Evolutionary conservation across 2,329 filamentous ascomycete genomes (phyloP), one percentile per base, ranked within the genome.

Genomic region (Atkinsonella hypoxylon): DNA sequence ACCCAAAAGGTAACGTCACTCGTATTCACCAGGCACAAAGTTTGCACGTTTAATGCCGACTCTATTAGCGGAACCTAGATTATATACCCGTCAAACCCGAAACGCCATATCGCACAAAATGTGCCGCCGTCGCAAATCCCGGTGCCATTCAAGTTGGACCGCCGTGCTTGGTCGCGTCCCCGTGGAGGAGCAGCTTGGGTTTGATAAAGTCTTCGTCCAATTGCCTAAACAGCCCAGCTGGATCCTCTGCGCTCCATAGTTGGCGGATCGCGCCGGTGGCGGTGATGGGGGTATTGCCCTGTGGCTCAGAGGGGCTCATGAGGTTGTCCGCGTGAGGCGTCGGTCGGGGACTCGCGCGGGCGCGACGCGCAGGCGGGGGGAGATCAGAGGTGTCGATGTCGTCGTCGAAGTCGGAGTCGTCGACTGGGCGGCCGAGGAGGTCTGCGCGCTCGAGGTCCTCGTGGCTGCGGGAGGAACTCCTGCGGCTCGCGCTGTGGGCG

Each of bases 141-240:
- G n/a, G n/a, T n/a, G n/a, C n/a, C n/a, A n/a, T n/a, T n/a, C n/a
- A n/a, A n/a, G n/a, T n/a, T n/a, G n/a, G n/a, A n/a, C n/a, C 34
- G 34, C 61, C 57, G 3, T 57, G 54, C 26, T 58, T 56, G 5
- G 57, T 51, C 9, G 53, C 53, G 22, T 74, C 74, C 44, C 84
- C 85, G 68, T 96, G 90, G 18, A 97, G 76, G 56, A 97, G 68
- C 50, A 97, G 70, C 63, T 84, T 87, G 17, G 91, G 91, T 73
- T 97, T 97, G 67, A 97, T 90, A 65, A 89, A 96, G 54, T 90
- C 89, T 67, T 98, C 93, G 65, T 98, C 93, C 53, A 98, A 72
- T 68, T 95, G 90, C 58, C 83, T 83, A 67, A 98, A 95, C 70
- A 94, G 81, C 44, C 86, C 89, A 10, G 87, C 86, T 43, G 94